A percentile compares a stretch with the other conserved stretches of the same genome.
phyloP scores from a whole-genome alignment of 345 rosid genomes.

The Salix dunnii region DNA sequence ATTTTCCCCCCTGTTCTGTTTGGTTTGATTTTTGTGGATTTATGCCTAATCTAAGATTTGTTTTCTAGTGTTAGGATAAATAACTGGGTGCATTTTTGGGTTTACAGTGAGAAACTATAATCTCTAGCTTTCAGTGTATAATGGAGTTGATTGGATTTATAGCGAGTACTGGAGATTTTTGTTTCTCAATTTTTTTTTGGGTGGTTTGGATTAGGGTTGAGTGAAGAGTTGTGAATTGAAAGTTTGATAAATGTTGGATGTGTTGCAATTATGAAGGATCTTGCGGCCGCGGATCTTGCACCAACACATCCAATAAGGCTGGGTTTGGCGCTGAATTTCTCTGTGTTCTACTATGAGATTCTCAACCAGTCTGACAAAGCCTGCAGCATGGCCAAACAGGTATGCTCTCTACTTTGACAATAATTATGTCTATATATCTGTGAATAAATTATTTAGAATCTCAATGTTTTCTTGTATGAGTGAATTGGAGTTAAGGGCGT shows the following conservation, averaged over 20 bases:
- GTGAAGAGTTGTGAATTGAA: not conserved
- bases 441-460: not conserved
- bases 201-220: not conserved
- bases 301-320: slow-evolving; percentile 90
- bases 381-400: slow-evolving; percentile 96
- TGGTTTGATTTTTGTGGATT: not conserved
- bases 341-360: slow-evolving; percentile 87
- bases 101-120: not conserved
- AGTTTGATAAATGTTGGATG: not conserved
- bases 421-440: not conserved
- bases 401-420: not conserved
- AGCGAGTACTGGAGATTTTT: not conserved
- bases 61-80: not conserved
- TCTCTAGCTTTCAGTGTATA: not conserved
- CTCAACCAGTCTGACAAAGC: slow-evolving; percentile 90
- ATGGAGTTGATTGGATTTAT: too few species aligned
- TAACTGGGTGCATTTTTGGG: not conserved
- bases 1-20: not conserved
- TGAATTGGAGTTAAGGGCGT: not conserved
- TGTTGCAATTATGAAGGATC: slow-evolving; percentile 39
- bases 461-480: not conserved
- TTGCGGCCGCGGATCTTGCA: slow-evolving; percentile 71
- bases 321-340: slow-evolving; percentile 82
- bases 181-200: not conserved
- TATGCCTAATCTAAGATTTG: not conserved